A percentile compares a stretch with the other conserved stretches of the same genome.
These are phyloP conservation scores for Camellia oleifera DNA, from an alignment of 179 eudicot species.

Conservation along the genomic window DNA sequence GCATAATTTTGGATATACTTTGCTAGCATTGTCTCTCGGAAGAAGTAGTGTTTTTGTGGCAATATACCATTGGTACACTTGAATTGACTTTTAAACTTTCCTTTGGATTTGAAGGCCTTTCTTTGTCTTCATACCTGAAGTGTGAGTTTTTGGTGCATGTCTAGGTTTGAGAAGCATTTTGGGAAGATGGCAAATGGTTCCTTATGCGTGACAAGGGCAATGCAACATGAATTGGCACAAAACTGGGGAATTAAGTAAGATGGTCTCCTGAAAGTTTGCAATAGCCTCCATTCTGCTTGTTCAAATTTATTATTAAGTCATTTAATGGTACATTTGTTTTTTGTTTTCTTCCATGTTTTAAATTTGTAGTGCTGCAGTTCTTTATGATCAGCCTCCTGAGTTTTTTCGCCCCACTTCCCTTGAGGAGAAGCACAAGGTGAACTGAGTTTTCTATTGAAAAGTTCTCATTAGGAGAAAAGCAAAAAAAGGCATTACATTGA, in stretches of 20 bases:
- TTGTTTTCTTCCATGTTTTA: constrained; percentile 5
- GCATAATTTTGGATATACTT: constrained; percentile 98
- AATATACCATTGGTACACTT: constrained; percentile 68
- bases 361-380: constrained; percentile 57
- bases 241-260: constrained; percentile 82
- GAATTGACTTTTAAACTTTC: background rate
- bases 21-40: constrained; percentile 88
- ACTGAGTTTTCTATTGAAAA: constrained; percentile 12
- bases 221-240: constrained; percentile 94
- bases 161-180: constrained; percentile 80
- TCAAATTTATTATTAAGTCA: background rate
- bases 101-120: constrained; percentile 8
- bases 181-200: constrained; percentile 93
- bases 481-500: background rate
- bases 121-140: constrained; percentile 8
- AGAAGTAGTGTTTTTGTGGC: constrained; percentile 81
- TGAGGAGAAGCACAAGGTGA: constrained; percentile 83
- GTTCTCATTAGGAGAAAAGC: background rate
- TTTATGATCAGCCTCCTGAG: constrained; percentile 97
- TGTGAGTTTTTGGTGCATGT: constrained; percentile 16
- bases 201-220: constrained; percentile 92
- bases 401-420: constrained; percentile 82
- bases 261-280: constrained; percentile 11
- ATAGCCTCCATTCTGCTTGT: constrained; percentile 10
- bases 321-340: constrained; percentile 1